Percentiles rank a stretch among this genome's conserved stretches.
Evolutionary conservation across 257 asterid species (phyloP).

Genomic region (Hygrophila difformis): DNA sequence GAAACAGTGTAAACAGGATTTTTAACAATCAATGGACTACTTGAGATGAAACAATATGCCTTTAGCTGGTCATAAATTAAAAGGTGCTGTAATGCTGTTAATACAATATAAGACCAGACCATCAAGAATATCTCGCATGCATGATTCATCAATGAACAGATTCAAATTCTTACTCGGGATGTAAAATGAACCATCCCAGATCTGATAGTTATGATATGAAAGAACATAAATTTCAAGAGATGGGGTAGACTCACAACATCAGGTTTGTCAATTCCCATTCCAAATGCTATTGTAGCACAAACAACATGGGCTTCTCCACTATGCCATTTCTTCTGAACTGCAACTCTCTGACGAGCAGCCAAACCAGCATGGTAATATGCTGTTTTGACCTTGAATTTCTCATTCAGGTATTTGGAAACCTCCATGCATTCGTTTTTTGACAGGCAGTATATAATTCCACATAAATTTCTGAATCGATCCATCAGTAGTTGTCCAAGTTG

Average conservation of each 20-base stretch:
- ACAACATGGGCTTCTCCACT: constrained; percentile 79
- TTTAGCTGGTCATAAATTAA: too few relatives aligned
- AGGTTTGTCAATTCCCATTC: constrained; percentile 99
- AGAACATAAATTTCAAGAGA: constrained; percentile 3
- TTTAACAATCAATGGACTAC: too few relatives aligned
- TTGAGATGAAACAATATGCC: too few relatives aligned
- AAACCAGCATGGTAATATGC: constrained; percentile 90
- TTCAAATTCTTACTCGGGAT: neutral
- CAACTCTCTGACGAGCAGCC: constrained; percentile 79
- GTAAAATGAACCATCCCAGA: too few relatives aligned
- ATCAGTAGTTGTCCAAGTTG: constrained; percentile 73
- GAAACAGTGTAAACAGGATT: too few relatives aligned
- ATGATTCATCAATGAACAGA: too few relatives aligned
- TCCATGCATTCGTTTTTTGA: constrained; percentile 87
- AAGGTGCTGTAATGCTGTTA: too few relatives aligned
- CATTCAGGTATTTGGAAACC: constrained; percentile 69
- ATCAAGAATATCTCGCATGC: constrained; percentile 3
- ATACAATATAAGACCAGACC: too few relatives aligned
- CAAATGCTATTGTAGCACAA: constrained; percentile 98
- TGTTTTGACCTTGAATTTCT: constrained; percentile 71
- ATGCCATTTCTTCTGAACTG: constrained; percentile 87
- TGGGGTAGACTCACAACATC: constrained; percentile 72
- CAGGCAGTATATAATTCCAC: constrained; percentile 94
- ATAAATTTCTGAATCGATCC: constrained; percentile 54
- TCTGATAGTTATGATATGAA: neutral